Conservation (phyloP, 2,329 filamentous ascomycete species). For the Cercospora beticola region DNA sequence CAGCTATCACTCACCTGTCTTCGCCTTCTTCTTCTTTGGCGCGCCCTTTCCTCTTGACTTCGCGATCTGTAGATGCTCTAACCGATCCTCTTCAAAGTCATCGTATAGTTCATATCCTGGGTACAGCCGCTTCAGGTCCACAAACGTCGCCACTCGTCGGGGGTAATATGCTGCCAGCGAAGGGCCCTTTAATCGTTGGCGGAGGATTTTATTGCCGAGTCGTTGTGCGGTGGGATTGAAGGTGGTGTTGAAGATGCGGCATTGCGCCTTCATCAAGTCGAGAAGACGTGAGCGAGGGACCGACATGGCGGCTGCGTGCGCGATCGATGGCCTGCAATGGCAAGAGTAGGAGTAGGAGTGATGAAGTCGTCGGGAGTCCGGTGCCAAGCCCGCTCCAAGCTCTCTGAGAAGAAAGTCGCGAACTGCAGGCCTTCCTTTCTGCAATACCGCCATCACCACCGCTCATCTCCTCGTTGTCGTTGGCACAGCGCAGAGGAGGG, state of each 20-base stretch:
- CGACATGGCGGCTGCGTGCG: slow-evolving; percentile 43
- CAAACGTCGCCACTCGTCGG: slow-evolving; percentile 66
- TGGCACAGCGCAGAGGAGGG: slow-evolving; percentile 36
- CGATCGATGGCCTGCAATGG: not conserved
- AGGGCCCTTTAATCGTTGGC: slow-evolving; percentile 83
- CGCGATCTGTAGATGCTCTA: slow-evolving; percentile 63
- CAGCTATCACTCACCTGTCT: slow-evolving; percentile 42
- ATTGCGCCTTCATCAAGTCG: slow-evolving; percentile 88
- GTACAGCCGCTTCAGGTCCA: slow-evolving; percentile 71
- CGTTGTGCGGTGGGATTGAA: slow-evolving; percentile 84
- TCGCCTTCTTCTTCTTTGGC: slow-evolving; percentile 81
- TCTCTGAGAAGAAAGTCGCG: not conserved
- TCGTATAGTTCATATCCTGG: slow-evolving; percentile 68
- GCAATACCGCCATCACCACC: slow-evolving; percentile 5
- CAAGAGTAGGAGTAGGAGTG: not conserved
- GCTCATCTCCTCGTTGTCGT: slow-evolving; percentile 38
- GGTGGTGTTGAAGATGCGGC: slow-evolving; percentile 83
- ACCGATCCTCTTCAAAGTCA: slow-evolving; percentile 74
- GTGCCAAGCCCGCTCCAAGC: not conserved
- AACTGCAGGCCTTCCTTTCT: not conserved
- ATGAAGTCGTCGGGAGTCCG: slow-evolving; percentile 1
- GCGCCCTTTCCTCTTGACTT: slow-evolving; percentile 81
- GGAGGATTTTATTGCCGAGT: slow-evolving; percentile 87
- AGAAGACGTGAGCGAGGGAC: slow-evolving; percentile 55
- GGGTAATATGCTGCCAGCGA: slow-evolving; percentile 86